Conservation (phyloP, 1,284 basidiomycete genomes). For the Coniferiporia weirii region DNA sequence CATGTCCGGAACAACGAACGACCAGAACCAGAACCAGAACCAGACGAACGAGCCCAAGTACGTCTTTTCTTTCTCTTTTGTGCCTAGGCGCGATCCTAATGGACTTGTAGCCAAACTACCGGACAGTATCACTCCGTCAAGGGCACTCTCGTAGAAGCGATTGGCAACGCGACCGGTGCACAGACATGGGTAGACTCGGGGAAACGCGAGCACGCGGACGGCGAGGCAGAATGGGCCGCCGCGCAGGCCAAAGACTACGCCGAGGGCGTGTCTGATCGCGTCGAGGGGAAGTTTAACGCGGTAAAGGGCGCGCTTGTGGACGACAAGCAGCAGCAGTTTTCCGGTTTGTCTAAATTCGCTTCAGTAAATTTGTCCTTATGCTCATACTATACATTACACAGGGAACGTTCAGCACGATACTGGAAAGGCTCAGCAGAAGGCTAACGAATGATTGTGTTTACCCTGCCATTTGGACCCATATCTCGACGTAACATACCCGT, state of each 20-base stretch:
- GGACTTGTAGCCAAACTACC: constrained; percentile 44
- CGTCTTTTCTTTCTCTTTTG: neutral
- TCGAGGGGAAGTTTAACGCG: constrained; percentile 62
- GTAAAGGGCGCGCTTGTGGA: constrained; percentile 61
- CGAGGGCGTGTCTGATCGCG: constrained; percentile 54
- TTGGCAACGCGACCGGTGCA: constrained; percentile 46
- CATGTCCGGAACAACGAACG: neutral
- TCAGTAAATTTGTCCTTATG: neutral
- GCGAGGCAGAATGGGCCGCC: constrained; percentile 56
- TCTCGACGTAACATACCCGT: neutral
- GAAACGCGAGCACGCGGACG: constrained; percentile 59
- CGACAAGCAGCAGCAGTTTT: constrained; percentile 54
- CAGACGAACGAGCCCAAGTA: constrained; percentile 4
- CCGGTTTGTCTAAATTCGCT: constrained; percentile 32
- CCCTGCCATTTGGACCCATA: neutral
- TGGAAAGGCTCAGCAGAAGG: constrained; percentile 49
- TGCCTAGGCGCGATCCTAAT: neutral
- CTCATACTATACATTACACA: constrained; percentile 20
- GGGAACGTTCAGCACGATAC: constrained; percentile 57
- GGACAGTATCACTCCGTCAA: constrained; percentile 60
- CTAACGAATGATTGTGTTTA: constrained; percentile 33
- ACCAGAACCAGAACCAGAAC: neutral
- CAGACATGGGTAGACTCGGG: constrained; percentile 49
- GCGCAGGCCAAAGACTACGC: constrained; percentile 51
- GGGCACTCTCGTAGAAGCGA: constrained; percentile 56